Evolutionary conservation across 768 basidiomycete species (phyloP).

Genomic region (Boletus edulis): DNA sequence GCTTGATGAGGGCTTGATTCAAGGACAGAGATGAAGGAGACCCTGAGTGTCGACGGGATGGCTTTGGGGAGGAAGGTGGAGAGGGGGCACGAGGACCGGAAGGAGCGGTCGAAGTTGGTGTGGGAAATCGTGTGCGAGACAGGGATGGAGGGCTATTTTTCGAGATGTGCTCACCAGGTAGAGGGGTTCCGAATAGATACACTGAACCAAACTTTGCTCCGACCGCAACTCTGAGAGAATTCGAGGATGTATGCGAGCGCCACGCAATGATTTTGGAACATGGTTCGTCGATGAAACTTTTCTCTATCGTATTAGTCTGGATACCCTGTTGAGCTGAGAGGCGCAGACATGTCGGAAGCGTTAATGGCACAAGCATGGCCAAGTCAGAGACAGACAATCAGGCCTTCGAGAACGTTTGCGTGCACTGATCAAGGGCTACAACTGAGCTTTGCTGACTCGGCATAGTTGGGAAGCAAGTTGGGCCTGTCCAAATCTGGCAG

Average conservation of each 20-base stretch:
- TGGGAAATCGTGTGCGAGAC: slow-evolving; percentile 13
- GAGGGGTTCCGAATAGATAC: slow-evolving; percentile 27
- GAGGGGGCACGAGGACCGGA: slow-evolving; percentile 14
- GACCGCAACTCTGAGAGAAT: slow-evolving; percentile 16
- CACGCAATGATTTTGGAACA: slow-evolving; percentile 18
- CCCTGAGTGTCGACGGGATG: slow-evolving; percentile 27
- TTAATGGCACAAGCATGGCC: slow-evolving; percentile 27
- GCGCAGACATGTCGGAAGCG: slow-evolving; percentile 18
- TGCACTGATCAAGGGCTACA: slow-evolving; percentile 1
- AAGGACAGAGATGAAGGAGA: slow-evolving; percentile 40
- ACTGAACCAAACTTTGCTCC: slow-evolving; percentile 25
- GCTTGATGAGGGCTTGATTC: slow-evolving; percentile 45
- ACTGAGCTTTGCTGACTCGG: neutral
- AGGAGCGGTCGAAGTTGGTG: neutral
- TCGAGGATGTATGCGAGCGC: slow-evolving; percentile 7
- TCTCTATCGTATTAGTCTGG: slow-evolving; percentile 17
- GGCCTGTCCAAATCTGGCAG: slow-evolving; percentile 9
- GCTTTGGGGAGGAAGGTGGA: slow-evolving; percentile 21
- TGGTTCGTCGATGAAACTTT: slow-evolving; percentile 23
- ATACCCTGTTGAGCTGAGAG: slow-evolving; percentile 2
- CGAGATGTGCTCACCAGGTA: slow-evolving; percentile 18
- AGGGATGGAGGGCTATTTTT: slow-evolving; percentile 5
- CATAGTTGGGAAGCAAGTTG: neutral
- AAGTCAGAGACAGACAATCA: neutral
- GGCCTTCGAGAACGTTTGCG: neutral